Conservation (phyloP, 768 basidiomycete species). For the Amanita phalloides region DNA sequence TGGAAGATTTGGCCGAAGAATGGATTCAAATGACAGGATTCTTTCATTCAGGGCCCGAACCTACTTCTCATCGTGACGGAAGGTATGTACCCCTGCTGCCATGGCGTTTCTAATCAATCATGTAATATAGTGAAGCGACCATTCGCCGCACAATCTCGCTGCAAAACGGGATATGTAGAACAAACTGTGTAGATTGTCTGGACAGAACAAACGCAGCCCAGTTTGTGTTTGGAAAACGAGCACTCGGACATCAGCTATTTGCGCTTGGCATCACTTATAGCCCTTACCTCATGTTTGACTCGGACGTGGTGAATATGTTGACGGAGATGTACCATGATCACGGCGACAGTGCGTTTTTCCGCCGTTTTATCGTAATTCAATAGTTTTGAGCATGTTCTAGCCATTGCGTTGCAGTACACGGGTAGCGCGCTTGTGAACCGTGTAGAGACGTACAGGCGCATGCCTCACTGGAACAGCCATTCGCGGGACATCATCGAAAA, state of each 20-base stretch:
- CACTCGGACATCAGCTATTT: slow-evolving; percentile 89
- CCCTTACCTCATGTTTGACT: slow-evolving; percentile 84
- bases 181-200: slow-evolving; percentile 95
- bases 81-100: slow-evolving; percentile 19
- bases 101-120: background rate
- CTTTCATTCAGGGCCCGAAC: slow-evolving; percentile 90
- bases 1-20: slow-evolving; percentile 93
- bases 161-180: slow-evolving; percentile 88
- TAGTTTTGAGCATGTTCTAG: slow-evolving; percentile 26
- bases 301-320: slow-evolving; percentile 91
- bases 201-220: slow-evolving; percentile 96
- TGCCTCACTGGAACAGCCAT: slow-evolving; percentile 97
- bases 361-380: background rate
- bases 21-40: slow-evolving; percentile 85
- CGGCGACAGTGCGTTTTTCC: slow-evolving; percentile 65
- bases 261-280: slow-evolving; percentile 83
- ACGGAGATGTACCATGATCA: slow-evolving; percentile 99
- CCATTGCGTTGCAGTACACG: slow-evolving; percentile 92
- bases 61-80: slow-evolving; percentile 48
- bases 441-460: slow-evolving; percentile 90
- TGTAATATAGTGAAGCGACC: slow-evolving; percentile 18
- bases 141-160: slow-evolving; percentile 66
- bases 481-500: slow-evolving; percentile 95
- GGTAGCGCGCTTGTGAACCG: slow-evolving; percentile 94
- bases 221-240: slow-evolving; percentile 93